These are phyloP conservation scores for Pleurotus salmoneostramineus DNA, from an alignment of 768 basidiomycete genomes.

Conservation along the genomic window DNA sequence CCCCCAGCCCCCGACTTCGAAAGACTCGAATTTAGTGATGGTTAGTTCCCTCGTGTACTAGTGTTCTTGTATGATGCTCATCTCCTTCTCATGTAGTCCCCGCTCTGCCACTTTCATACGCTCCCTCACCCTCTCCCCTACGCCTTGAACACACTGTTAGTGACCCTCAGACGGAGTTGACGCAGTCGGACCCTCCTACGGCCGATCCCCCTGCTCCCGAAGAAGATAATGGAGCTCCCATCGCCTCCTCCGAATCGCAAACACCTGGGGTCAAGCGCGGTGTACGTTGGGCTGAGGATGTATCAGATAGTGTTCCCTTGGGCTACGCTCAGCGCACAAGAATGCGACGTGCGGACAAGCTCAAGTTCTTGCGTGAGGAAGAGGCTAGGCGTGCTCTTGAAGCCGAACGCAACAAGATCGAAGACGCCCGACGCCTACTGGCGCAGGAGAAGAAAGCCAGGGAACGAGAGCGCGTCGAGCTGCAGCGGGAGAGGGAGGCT, in stretches of 20 bases:
- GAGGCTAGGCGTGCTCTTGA: slow-evolving; percentile 48
- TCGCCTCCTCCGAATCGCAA: slow-evolving; percentile 8
- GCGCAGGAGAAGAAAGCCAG: slow-evolving; percentile 38
- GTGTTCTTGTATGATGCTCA: neutral
- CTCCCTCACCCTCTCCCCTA: slow-evolving; percentile 46
- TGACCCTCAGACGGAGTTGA: no score
- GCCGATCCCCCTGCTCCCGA: slow-evolving; percentile 10
- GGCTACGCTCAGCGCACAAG: slow-evolving; percentile 68
- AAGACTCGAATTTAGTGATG: neutral
- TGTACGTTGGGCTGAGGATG: slow-evolving; percentile 62
- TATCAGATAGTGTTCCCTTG: slow-evolving; percentile 66
- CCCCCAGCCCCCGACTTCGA: slow-evolving; percentile 10
- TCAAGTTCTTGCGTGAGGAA: slow-evolving; percentile 58
- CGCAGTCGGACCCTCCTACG: no score
- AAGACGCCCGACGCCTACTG: slow-evolving; percentile 40
- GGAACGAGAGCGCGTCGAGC: slow-evolving; percentile 41
- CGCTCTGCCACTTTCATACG: slow-evolving; percentile 20
- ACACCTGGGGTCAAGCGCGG: slow-evolving; percentile 42
- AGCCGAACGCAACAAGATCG: slow-evolving; percentile 35
- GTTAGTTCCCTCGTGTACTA: slow-evolving; percentile 4
- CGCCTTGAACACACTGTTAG: slow-evolving; percentile 31
- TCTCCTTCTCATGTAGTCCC: neutral
- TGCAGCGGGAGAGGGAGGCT: slow-evolving; percentile 49
- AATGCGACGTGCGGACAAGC: slow-evolving; percentile 72
- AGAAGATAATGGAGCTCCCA: slow-evolving; percentile 9